These are phyloP conservation scores for Auriscalpium orientale DNA, from an alignment of 768 basidiomycete species.

Conservation along the genomic window DNA sequence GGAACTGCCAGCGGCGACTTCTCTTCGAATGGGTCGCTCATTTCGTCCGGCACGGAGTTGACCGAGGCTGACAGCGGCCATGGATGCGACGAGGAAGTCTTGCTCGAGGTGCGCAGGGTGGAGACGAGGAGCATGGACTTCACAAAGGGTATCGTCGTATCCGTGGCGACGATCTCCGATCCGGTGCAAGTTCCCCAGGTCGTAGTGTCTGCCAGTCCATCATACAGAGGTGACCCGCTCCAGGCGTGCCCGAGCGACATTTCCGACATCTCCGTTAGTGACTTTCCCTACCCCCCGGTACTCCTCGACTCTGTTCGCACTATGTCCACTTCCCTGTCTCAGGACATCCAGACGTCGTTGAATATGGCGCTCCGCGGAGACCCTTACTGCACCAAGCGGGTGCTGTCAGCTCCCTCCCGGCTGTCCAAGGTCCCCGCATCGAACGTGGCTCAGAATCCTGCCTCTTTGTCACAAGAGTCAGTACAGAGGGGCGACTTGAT, in stretches of 20 bases:
- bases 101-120: neutral
- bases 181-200: neutral
- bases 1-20: neutral
- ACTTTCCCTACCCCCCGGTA: neutral
- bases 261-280: neutral
- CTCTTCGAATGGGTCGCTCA: neutral
- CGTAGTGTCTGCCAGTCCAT: conserved; percentile 1
- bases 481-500: no score
- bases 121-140: conserved; percentile 2
- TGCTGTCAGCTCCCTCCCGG: neutral
- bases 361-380: neutral
- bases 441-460: no score
- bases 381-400: neutral
- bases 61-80: neutral
- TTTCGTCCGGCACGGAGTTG: neutral
- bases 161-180: neutral
- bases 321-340: neutral
- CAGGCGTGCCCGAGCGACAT: neutral
- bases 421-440: neutral
- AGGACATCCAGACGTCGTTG: neutral
- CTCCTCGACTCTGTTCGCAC: neutral
- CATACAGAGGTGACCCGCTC: neutral
- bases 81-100: neutral
- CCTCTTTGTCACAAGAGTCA: no score
- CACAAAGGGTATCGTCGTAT: neutral